phyloP scores from a whole-genome alignment of 495 filamentous ascomycete species.

The Stereocaulon alpinum region DNA sequence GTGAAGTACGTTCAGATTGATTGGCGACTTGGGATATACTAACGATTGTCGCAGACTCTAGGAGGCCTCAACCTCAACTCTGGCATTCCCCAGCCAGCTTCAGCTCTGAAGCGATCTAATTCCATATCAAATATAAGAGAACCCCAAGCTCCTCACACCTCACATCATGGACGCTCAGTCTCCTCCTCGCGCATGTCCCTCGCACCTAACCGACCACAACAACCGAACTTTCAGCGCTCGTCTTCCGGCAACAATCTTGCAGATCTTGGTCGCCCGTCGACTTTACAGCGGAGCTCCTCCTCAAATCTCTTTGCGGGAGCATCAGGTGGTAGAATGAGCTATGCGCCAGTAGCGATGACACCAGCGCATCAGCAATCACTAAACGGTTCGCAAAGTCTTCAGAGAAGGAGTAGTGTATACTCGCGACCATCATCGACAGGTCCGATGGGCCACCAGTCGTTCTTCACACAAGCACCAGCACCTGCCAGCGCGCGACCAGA shows the following conservation, averaged over 20 bases:
- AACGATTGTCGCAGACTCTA: conserved; percentile 49
- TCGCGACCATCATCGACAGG: conserved; percentile 53
- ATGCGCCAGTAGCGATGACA: conserved; percentile 51
- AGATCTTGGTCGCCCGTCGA: conserved; percentile 62
- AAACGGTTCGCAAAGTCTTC: conserved; percentile 37
- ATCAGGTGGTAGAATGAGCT: conserved; percentile 36
- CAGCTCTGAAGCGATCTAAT: conserved; percentile 88
- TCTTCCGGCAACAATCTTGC: conserved; percentile 68
- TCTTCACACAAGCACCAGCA: conserved; percentile 77
- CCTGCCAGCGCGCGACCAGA: conserved; percentile 73
- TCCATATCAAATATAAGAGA: conserved; percentile 62
- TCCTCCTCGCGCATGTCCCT: conserved; percentile 81
- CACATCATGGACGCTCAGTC: conserved; percentile 63
- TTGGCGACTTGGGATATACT: conserved; percentile 5
- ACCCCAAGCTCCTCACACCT: conserved; percentile 52
- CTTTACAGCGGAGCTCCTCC: conserved; percentile 77
- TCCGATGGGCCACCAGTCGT: conserved; percentile 65
- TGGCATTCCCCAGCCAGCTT: conserved; percentile 78
- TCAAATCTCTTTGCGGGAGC: conserved; percentile 49
- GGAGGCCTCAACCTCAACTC: conserved; percentile 67
- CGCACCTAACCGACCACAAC: conserved; percentile 64
- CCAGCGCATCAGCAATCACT: conserved; percentile 32
- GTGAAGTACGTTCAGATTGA: conserved; percentile 48
- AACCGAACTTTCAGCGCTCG: conserved; percentile 73
- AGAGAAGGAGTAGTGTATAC: conserved; percentile 82